Conservation (phyloP, 2,329 filamentous ascomycete genomes). For the Alternaria ethzedia region DNA sequence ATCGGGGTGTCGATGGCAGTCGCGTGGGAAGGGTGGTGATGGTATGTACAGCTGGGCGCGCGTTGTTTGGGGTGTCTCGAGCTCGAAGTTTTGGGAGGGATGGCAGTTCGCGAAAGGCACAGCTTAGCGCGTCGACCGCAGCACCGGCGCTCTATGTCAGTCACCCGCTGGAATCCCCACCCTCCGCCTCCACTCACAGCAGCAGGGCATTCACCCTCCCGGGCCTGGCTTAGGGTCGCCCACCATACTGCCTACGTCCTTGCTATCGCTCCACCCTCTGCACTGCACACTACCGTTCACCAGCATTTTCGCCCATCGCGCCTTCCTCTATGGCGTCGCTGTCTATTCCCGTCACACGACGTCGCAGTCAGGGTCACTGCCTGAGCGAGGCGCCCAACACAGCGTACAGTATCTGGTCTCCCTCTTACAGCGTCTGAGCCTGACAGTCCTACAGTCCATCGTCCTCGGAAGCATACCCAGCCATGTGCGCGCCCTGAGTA, state of each 20-base stretch:
- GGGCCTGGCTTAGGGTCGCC: background rate
- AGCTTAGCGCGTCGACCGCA: constrained; percentile 18
- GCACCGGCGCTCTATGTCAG: constrained; percentile 10
- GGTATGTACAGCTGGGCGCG: constrained; percentile 11
- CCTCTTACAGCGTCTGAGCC: background rate
- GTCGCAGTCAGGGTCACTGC: constrained; percentile 3
- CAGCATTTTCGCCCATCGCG: constrained; percentile 2
- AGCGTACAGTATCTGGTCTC: constrained; percentile 3
- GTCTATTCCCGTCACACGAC: constrained; percentile 12
- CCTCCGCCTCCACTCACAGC: constrained; percentile 18
- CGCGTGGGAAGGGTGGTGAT: background rate
- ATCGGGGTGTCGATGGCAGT: background rate
- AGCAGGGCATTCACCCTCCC: constrained; percentile 4
- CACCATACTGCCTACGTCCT: background rate
- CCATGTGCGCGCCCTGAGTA: background rate
- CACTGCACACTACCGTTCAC: background rate
- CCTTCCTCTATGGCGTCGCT: constrained; percentile 3
- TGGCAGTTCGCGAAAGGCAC: constrained; percentile 17
- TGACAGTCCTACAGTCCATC: constrained; percentile 6
- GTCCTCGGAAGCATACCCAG: background rate
- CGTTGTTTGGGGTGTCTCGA: constrained; percentile 20
- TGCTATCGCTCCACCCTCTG: background rate
- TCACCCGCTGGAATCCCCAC: constrained; percentile 16
- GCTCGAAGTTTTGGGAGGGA: constrained; percentile 22
- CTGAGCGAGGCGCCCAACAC: background rate